phyloP scores from a whole-genome alignment of 306 rosid species.

The Corylus americana region DNA sequence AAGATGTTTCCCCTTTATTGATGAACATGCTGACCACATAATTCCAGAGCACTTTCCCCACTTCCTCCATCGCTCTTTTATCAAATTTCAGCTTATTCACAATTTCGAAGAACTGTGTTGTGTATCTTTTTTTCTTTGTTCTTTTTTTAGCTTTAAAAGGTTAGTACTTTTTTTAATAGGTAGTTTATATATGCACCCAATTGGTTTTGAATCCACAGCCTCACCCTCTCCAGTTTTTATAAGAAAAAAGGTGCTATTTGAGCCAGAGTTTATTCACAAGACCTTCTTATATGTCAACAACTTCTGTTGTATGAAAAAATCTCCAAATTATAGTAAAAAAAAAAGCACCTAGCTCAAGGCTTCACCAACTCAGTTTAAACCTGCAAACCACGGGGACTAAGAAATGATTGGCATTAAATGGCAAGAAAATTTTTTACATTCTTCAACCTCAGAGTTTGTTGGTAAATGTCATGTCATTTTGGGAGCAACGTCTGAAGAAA shows the following conservation, averaged over 20 bases:
- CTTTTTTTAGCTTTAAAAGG: neutral
- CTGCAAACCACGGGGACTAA: neutral
- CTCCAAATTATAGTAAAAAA: neutral
- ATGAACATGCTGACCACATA: neutral
- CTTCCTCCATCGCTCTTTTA: neutral
- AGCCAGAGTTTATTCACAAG: neutral
- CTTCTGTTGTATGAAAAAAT: neutral
- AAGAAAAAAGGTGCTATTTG: neutral
- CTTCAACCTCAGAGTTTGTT: neutral
- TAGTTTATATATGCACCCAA: neutral
- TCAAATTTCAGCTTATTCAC: constrained; percentile 13
- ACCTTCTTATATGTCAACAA: neutral
- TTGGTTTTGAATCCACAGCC: neutral
- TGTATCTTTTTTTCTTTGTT: neutral
- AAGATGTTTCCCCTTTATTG: neutral
- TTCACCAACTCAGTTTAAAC: neutral
- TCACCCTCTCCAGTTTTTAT: neutral
- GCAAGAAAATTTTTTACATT: neutral
- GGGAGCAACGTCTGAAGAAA: neutral
- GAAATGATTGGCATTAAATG: neutral
- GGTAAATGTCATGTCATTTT: neutral
- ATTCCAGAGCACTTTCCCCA: constrained; percentile 1
- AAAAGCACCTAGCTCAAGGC: neutral
- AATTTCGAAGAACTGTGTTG: neutral
- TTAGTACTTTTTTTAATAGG: neutral